A percentile compares a stretch with the other conserved stretches of the same genome.
Conservation (phyloP, 2,329 filamentous ascomycete genomes). For the Colletotrichum incanum region DNA sequence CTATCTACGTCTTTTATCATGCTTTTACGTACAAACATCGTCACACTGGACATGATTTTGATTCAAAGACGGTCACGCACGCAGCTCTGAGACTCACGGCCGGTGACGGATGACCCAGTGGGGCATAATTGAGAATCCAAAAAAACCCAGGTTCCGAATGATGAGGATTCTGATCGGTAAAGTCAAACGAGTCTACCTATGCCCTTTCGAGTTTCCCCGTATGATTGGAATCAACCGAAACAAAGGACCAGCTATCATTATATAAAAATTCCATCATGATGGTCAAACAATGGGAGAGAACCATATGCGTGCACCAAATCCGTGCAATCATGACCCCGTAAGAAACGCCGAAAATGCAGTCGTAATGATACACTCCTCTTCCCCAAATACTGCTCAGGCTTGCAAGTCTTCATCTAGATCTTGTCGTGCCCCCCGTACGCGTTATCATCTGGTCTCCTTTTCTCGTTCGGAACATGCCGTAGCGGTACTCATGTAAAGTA, state of each 20-base stretch:
- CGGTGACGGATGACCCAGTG: not conserved
- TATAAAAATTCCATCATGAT: not conserved
- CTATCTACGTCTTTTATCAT: not conserved
- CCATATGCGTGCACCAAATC: not conserved
- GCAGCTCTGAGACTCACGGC: not conserved
- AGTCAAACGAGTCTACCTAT: not conserved
- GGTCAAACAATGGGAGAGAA: not conserved
- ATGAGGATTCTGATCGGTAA: not conserved
- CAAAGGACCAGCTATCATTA: not conserved
- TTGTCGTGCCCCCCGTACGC: not conserved
- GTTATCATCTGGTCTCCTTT: not conserved
- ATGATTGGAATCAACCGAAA: not conserved
- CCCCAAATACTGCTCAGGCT: not conserved
- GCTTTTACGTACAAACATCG: not conserved
- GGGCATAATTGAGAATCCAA: not conserved
- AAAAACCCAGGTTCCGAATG: not conserved
- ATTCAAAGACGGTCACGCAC: not conserved
- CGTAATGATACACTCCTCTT: not conserved
- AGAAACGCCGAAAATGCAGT: constrained; percentile 8
- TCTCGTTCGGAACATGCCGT: not conserved
- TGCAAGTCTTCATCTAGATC: not conserved
- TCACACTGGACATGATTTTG: not conserved
- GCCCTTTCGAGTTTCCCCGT: not conserved
- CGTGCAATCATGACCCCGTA: not conserved
- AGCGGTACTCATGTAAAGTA: too few species aligned